Evolutionary conservation across 805 yeast genomes (phyloP).

Genomic region (Metschnikowia henanensis): DNA sequence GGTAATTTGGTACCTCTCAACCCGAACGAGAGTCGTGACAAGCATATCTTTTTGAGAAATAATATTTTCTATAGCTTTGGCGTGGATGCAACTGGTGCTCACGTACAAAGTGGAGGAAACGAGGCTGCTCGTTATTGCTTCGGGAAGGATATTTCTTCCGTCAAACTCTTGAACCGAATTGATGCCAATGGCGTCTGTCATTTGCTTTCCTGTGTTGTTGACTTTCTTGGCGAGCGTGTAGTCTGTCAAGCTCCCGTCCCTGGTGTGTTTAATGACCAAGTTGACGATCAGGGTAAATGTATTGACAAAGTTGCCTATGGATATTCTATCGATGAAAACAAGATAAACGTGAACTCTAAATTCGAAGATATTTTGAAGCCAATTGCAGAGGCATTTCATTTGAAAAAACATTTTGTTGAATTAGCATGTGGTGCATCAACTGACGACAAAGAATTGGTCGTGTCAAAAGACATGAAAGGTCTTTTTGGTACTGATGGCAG

Average conservation of each 20-base stretch:
- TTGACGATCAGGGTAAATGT: slow-evolving; percentile 17
- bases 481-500: slow-evolving; percentile 83
- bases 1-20: slow-evolving; percentile 80
- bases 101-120: slow-evolving; percentile 69
- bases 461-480: slow-evolving; percentile 84
- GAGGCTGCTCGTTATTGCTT: slow-evolving; percentile 83
- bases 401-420: slow-evolving; percentile 66
- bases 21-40: slow-evolving; percentile 63
- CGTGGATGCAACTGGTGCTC: slow-evolving; percentile 60
- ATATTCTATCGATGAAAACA: slow-evolving; percentile 56
- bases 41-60: slow-evolving; percentile 71
- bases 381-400: slow-evolving; percentile 74
- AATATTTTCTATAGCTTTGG: slow-evolving; percentile 88
- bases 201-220: slow-evolving; percentile 82
- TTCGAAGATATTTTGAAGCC: slow-evolving; percentile 57
- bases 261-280: slow-evolving; percentile 61
- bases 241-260: slow-evolving; percentile 96
- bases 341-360: slow-evolving; percentile 48
- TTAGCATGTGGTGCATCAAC: slow-evolving; percentile 42
- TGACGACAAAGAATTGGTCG: slow-evolving; percentile 47
- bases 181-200: slow-evolving; percentile 65
- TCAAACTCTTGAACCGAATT: slow-evolving; percentile 64
- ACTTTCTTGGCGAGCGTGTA: slow-evolving; percentile 84
- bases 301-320: slow-evolving; percentile 67
- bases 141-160: slow-evolving; percentile 74